Base-by-base conservation (phyloP, 2,329 filamentous ascomycete species). In the Metarhizium robertsii region DNA sequence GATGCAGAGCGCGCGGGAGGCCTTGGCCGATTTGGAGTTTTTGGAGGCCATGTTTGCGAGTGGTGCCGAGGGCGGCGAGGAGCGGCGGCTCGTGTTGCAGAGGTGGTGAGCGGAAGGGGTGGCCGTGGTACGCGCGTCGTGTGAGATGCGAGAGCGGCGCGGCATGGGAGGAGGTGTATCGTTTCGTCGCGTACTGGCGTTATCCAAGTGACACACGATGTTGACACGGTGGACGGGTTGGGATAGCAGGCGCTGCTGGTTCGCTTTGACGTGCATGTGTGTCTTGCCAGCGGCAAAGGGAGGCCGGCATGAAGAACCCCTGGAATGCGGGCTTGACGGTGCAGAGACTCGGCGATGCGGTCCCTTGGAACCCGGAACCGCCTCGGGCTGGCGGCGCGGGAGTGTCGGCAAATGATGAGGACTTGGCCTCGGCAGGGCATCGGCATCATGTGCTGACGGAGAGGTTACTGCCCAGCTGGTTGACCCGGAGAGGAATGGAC, bases 11-110 rank as follows among this genome's bases (percentile, higher is more conserved):
- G 76, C 79, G 0, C 77, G 83, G 64, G 75, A 83, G 70, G 84
- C 83, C 0, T 65, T 86, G 61, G 76, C 70, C 7, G 84, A 87
- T 68, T 64, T 87, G 59, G 79, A 85, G 67, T 69, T 87, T 59
- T 62, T 84, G 61, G 76, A 80, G 65, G 71, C 69, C 62, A 75
- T 79, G 70, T 67, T 79, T 63, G 69, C 63, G 50, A 79, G 77
- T 57, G 76, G 75, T 18, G 72, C 75, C 54, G 62, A 71, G 47
- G 67, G 69, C 38, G 77, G 77, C 0, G 68, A 66, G 50, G 59
- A 59, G 49, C 70, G 72, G 61, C 70, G 61, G 58, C 69, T 77
- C 57, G 64, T 76, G 61, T 61, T 71, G 51, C 51, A 55, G 43
- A 43, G 16, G 40, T 43, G 8, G 34, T 36, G 34, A 36, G 25